Base-by-base conservation (phyloP, 306 rosid species). In the Quillaja saponaria region DNA sequence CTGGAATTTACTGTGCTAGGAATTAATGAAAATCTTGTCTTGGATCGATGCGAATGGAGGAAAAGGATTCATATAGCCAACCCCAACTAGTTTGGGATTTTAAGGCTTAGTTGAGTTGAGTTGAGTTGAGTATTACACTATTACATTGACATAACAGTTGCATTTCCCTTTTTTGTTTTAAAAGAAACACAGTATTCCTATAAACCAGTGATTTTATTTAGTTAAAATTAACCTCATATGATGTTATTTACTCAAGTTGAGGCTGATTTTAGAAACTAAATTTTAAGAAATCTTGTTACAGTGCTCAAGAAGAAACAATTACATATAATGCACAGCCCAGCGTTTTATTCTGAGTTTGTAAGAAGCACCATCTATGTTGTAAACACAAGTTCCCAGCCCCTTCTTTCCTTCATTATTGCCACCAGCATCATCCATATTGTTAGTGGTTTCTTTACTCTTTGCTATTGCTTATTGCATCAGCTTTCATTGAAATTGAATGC, bases 401-500 rank as follows among this genome's bases (percentile, higher is more conserved):
- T 54, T 44, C 35, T 31, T 49, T 31, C 49, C 41, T n/a, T 35
- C 51, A 21, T 61, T 17, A 51, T 45, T 13, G 34, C 48, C 47
- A 65, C 51, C 50, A 21, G 15, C 64, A 48, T 16, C 49, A n/a
- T 78, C 53, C 56, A 20, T 60, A 41, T 54, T 54, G 21, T 50
- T 57, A 1, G 31, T 25, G 31, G 31, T 4, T 25, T 25, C 2
- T 25, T 25, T 25, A 25, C 31, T 25, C 31, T 2, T 25, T 4
- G 4, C 31, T 25, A 25, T 25, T 25, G 31, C 31, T 25, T 25
- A 1, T 25, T 25, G 31, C n/a, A n/a, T n/a, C n/a, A n/a, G n/a
- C n/a, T n/a, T 69, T 52, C 46, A 13, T 61, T 51, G 56, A 49
- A 55, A 64, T 65, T 47, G 50, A 53, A 39, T 64, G 20, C n/a